Evolutionary conservation across 1,284 basidiomycete species (phyloP).

Genomic region (Phellopilus nigrolimitatus): DNA sequence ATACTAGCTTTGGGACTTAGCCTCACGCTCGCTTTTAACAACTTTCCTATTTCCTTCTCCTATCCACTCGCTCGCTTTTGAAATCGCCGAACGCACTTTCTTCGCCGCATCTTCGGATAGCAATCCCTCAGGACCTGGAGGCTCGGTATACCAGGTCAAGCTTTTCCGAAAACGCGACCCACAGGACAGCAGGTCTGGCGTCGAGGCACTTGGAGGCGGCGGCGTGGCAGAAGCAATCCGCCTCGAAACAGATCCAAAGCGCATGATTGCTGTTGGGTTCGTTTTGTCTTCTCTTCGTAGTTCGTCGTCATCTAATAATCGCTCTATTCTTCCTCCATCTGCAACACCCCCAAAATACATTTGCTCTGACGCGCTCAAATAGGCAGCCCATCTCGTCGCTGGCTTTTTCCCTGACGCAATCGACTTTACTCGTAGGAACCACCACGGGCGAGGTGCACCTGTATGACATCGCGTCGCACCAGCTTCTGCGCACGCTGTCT

Average conservation of each 20-base stretch:
- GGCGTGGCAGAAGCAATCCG: conserved; percentile 67
- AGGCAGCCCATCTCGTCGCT: conserved; percentile 68
- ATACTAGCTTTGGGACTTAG: conserved; percentile 74
- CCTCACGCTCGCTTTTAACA: conserved; percentile 71
- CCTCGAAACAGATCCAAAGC: conserved; percentile 46
- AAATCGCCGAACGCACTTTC: conserved; percentile 81
- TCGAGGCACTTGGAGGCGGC: conserved; percentile 73
- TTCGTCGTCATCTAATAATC: conserved; percentile 5
- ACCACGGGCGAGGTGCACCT: conserved; percentile 70
- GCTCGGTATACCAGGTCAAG: conserved; percentile 76
- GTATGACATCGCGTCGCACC: conserved; percentile 87
- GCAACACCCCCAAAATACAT: conserved; percentile 8
- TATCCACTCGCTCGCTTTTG: conserved; percentile 69
- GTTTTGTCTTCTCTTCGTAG: conserved; percentile 23
- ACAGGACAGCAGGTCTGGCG: conserved; percentile 41
- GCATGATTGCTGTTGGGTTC: conserved; percentile 62
- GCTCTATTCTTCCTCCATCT: background rate
- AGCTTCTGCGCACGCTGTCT: conserved; percentile 76
- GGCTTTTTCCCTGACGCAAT: conserved; percentile 68
- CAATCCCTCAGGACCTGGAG: conserved; percentile 36
- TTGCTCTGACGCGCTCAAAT: conserved; percentile 22
- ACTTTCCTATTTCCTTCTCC: conserved; percentile 81
- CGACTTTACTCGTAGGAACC: conserved; percentile 74
- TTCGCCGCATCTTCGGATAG: conserved; percentile 62
- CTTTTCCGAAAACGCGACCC: conserved; percentile 62